phyloP scores from a whole-genome alignment of 192 early-diverging fungal species.

The Spizellomyces sp. region DNA sequence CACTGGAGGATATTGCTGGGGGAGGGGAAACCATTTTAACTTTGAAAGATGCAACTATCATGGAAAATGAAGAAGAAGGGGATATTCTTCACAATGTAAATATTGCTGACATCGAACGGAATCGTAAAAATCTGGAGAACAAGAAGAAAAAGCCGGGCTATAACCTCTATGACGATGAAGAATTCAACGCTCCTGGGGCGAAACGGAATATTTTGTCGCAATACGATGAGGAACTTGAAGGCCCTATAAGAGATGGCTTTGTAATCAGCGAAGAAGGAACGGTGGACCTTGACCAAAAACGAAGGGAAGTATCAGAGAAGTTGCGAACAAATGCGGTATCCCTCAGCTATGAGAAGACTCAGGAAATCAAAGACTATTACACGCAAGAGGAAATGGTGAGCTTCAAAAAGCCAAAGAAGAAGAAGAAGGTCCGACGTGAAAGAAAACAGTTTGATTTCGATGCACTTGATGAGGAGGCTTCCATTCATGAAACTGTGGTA shows the following conservation, averaged over 20 bases:
- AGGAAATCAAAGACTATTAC: constrained; percentile 85
- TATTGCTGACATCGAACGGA: constrained; percentile 67
- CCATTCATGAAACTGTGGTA: background rate
- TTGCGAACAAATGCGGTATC: constrained; percentile 53
- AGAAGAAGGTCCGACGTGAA: constrained; percentile 39
- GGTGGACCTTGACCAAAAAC: constrained; percentile 34
- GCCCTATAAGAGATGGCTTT: constrained; percentile 50
- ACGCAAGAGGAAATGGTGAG: constrained; percentile 79
- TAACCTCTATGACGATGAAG: constrained; percentile 76
- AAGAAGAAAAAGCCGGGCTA: constrained; percentile 69
- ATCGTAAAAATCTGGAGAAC: constrained; percentile 73
- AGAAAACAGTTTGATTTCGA: constrained; percentile 17
- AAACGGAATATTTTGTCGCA: constrained; percentile 68
- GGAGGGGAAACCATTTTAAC: constrained; percentile 81
- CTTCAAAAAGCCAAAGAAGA: constrained; percentile 84
- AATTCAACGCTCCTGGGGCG: constrained; percentile 39
- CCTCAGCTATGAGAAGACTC: constrained; percentile 47
- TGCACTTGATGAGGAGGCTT: too few relatives aligned
- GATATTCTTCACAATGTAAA: constrained; percentile 75
- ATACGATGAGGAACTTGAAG: constrained; percentile 76
- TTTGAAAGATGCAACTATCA: constrained; percentile 80
- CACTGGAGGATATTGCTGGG: constrained; percentile 64
- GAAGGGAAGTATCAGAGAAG: constrained; percentile 45
- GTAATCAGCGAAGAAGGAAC: constrained; percentile 54
- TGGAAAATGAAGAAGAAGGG: constrained; percentile 62